Evolutionary conservation across 2,329 filamentous ascomycete genomes (phyloP).

Genomic region (Alternaria brassicicola): DNA sequence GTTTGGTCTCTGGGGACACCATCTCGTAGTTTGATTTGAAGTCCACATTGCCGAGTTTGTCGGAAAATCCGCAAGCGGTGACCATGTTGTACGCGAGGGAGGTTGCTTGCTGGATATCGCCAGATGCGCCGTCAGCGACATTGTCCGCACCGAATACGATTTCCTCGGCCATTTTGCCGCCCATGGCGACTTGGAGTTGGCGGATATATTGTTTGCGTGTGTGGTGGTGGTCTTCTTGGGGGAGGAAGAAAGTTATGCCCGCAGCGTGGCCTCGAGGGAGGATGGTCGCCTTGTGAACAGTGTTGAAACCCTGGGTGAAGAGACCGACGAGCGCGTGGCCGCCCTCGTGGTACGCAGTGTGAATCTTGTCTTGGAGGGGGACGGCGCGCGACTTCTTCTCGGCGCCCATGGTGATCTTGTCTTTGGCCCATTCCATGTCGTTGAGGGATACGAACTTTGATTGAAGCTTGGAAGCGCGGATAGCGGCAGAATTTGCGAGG

Average conservation of each 20-base stretch:
- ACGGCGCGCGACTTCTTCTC: constrained; percentile 91
- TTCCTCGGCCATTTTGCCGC: constrained; percentile 89
- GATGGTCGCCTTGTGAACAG: constrained; percentile 96
- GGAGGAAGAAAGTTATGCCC: constrained; percentile 85
- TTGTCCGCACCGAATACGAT: constrained; percentile 89
- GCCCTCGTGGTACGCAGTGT: constrained; percentile 96
- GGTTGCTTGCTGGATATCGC: constrained; percentile 83
- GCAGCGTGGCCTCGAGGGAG: constrained; percentile 86
- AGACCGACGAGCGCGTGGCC: constrained; percentile 91
- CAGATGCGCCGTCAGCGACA: constrained; percentile 85
- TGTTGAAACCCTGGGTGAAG: constrained; percentile 75
- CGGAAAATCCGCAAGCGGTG: constrained; percentile 87
- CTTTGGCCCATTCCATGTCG: constrained; percentile 97
- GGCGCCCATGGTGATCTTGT: constrained; percentile 96
- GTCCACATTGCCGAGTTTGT: constrained; percentile 86
- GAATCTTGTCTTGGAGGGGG: constrained; percentile 88
- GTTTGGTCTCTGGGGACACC: constrained; percentile 84
- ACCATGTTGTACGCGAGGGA: constrained; percentile 85
- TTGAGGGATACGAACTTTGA: constrained; percentile 73
- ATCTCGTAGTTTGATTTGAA: constrained; percentile 79
- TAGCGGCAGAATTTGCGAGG: constrained; percentile 92
- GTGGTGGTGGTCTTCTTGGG: constrained; percentile 83
- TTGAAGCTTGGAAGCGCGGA: constrained; percentile 90
- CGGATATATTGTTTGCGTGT: constrained; percentile 85
- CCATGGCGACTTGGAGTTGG: constrained; percentile 79